Percentiles rank a stretch among this genome's conserved stretches.
Evolutionary conservation across 805 yeast genomes (phyloP).

Genomic region (Yamadazyma philogaea): DNA sequence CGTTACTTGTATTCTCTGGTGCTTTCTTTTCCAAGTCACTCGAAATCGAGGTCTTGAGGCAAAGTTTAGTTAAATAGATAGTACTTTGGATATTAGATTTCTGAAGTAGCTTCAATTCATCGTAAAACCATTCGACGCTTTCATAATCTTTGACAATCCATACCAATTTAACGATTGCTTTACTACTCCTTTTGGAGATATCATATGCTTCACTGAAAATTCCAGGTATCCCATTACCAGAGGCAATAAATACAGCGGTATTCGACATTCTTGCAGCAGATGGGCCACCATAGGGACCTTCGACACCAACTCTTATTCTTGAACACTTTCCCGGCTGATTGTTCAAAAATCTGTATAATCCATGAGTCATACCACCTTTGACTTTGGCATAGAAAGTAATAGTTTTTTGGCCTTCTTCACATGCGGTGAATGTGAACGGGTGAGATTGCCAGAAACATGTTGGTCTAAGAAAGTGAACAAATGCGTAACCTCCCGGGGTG

Average conservation of each 20-base stretch:
- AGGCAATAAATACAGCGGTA: conserved; percentile 59
- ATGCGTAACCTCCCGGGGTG: conserved; percentile 41
- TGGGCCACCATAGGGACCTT: conserved; percentile 69
- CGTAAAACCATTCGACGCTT: conserved; percentile 47
- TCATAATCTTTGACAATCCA: conserved; percentile 62
- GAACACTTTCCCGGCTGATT: conserved; percentile 26
- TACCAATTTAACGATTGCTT: conserved; percentile 38
- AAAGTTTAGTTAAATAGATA: conserved; percentile 27
- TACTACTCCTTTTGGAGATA: conserved; percentile 20
- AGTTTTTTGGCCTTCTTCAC: conserved; percentile 18
- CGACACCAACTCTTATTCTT: conserved; percentile 37
- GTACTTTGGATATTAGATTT: conserved; percentile 24
- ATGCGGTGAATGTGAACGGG: conserved; percentile 37
- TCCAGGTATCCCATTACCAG: conserved; percentile 75
- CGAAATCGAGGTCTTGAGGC: background rate
- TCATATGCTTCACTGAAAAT: conserved; percentile 39
- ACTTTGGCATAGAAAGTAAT: conserved; percentile 34
- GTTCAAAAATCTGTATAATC: conserved; percentile 25
- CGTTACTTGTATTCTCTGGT: conserved; percentile 7
- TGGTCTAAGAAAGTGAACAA: conserved; percentile 33
- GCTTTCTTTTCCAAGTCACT: conserved; percentile 11
- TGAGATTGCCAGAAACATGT: conserved; percentile 43
- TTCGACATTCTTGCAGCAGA: conserved; percentile 49
- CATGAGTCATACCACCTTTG: conserved; percentile 36
- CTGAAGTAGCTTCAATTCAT: conserved; percentile 33